phyloP scores from a whole-genome alignment of 169 alveolate genomes.

The Cryptosporidium sp. region DNA sequence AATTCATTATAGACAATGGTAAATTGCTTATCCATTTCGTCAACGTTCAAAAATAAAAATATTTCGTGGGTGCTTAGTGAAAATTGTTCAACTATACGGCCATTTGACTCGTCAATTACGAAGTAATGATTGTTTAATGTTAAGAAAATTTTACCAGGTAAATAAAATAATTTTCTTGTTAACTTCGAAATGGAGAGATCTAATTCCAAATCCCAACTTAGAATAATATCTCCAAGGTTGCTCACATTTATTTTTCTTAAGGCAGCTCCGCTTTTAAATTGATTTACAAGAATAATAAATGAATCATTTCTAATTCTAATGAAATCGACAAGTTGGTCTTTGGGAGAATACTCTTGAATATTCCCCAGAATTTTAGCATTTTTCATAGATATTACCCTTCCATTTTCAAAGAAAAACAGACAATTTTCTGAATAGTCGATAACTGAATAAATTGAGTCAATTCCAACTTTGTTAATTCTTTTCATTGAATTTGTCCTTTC shows the following conservation, averaged over 20 bases:
- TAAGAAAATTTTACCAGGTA: background rate
- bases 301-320: background rate
- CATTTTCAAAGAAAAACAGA: constrained; percentile 34
- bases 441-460: constrained; percentile 45
- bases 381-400: constrained; percentile 27
- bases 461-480: background rate
- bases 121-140: constrained; percentile 4
- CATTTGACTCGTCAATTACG: constrained; percentile 16
- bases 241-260: constrained; percentile 18
- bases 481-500: background rate
- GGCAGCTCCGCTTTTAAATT: background rate
- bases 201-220: constrained; percentile 38
- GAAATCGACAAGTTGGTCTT: constrained; percentile 33
- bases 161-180: background rate
- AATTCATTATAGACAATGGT: constrained; percentile 3
- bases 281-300: constrained; percentile 7
- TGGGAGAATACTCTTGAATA: constrained; percentile 23
- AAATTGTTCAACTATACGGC: background rate
- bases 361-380: background rate
- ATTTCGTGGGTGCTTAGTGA: background rate
- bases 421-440: background rate
- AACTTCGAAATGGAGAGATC: background rate
- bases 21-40: background rate
- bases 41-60: background rate
- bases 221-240: background rate